Evolutionary conservation across 2,329 filamentous ascomycete species (phyloP).

Genomic region (Sphaerulina musiva): DNA sequence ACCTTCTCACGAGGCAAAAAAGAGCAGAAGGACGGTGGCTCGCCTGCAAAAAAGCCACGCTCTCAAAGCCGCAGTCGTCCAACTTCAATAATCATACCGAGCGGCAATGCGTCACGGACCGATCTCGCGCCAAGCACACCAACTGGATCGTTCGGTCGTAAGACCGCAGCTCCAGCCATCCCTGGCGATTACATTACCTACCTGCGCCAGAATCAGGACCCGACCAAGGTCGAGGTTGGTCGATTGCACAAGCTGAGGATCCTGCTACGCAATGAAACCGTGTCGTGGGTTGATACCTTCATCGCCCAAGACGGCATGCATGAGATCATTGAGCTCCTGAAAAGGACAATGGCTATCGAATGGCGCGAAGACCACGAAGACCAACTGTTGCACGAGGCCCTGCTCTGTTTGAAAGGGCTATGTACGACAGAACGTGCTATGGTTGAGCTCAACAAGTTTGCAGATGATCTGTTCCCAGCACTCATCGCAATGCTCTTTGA

Average conservation of each 20-base stretch:
- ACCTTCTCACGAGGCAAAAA: conserved; percentile 64
- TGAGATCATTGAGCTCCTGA: conserved; percentile 76
- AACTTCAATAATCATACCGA: conserved; percentile 58
- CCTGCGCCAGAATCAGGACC: conserved; percentile 71
- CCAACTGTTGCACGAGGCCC: conserved; percentile 79
- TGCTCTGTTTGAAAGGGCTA: conserved; percentile 88
- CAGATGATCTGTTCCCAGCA: conserved; percentile 74
- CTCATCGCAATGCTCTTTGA: conserved; percentile 87
- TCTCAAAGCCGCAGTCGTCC: conserved; percentile 54
- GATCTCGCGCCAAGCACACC: conserved; percentile 21
- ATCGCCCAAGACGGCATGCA: conserved; percentile 85
- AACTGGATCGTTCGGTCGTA: conserved; percentile 27
- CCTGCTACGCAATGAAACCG: conserved; percentile 85
- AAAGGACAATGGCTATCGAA: conserved; percentile 90
- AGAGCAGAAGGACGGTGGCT: conserved; percentile 35
- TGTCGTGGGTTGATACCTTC: conserved; percentile 91
- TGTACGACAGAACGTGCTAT: conserved; percentile 86
- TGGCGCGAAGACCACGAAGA: conserved; percentile 99
- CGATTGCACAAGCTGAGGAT: conserved; percentile 89
- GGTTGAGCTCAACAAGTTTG: conserved; percentile 72
- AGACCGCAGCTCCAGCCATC: conserved; percentile 46
- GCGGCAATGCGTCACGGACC: conserved; percentile 16
- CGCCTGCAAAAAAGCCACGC: conserved; percentile 63
- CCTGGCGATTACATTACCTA: conserved; percentile 84
- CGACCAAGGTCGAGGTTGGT: conserved; percentile 81